Conservation (phyloP, 2,329 filamentous ascomycete genomes). For the Nectriaceae sp. region DNA sequence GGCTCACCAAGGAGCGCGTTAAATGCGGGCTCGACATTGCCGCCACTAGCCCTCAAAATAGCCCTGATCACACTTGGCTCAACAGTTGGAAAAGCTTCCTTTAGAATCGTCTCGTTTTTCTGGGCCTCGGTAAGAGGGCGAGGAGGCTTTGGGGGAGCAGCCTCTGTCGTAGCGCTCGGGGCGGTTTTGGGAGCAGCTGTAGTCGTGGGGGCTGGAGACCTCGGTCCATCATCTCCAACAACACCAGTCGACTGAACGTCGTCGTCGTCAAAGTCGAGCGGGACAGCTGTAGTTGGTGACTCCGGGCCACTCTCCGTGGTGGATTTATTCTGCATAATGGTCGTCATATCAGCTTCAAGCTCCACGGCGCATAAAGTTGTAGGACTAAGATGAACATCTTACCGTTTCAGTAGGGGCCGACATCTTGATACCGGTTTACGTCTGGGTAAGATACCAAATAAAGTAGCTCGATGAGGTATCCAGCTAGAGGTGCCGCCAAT, state of each 20-base stretch:
- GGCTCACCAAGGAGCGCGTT: constrained; percentile 80
- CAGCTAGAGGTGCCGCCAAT: not conserved
- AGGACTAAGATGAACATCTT: constrained; percentile 30
- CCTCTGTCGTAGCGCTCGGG: constrained; percentile 38
- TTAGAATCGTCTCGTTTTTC: constrained; percentile 84
- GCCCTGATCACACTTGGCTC: constrained; percentile 82
- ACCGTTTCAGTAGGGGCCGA: constrained; percentile 47
- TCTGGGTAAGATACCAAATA: not conserved
- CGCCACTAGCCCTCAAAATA: constrained; percentile 81
- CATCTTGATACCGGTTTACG: constrained; percentile 34
- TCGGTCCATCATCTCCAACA: constrained; percentile 42
- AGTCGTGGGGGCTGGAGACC: constrained; percentile 10
- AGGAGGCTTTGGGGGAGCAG: constrained; percentile 78
- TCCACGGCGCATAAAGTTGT: constrained; percentile 11
- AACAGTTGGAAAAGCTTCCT: constrained; percentile 89
- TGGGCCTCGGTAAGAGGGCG: constrained; percentile 79
- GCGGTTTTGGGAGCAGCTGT: constrained; percentile 27
- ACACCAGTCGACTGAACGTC: constrained; percentile 64
- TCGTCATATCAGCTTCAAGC: constrained; percentile 21
- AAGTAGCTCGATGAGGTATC: not conserved
- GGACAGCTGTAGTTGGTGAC: constrained; percentile 65
- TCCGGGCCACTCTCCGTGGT: constrained; percentile 51
- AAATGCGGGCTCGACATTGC: constrained; percentile 90
- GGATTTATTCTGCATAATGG: constrained; percentile 44
- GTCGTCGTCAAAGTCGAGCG: constrained; percentile 71